Evolutionary conservation across 2,329 filamentous ascomycete species (phyloP), one percentile per base, ranked within the genome.

Genomic region (Aspergillus ibericus): DNA sequence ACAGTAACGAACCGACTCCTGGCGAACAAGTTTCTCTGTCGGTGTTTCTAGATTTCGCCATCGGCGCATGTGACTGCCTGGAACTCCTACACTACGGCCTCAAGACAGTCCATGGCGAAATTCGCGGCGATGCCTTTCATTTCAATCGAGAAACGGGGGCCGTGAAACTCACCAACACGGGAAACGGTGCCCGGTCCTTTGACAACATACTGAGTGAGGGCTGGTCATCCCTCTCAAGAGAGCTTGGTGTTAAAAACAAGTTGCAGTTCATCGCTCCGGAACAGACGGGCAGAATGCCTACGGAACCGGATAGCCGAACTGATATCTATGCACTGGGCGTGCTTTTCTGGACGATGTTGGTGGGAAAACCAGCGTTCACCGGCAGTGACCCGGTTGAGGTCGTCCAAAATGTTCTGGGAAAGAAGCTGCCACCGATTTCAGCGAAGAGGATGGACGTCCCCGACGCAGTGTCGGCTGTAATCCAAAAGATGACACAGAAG

Each of bases 291-390:
- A 88, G 93, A 18, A 89, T 97, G 84, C 91, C 92, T 2, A 92
- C 91, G 3, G 93, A 97, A 73, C 93, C 93, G 1, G 93, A 97
- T 75, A 91, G 85, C 44, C 85, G 93, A 40, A 97, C 93, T 15
- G 93, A 98, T 74, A 96, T 97, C 32, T 97, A 97, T 77, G 93
- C 91, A 0, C 80, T 97, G 1, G 93, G 93, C 4, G 88, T 97
- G 38, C 76, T 97, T 1, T 93, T 97, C 73, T 97, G 92, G 89
- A 91, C 85, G 8, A 84, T 96, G 69, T 80, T 96, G 47, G 90
- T 91, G 1, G 91, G 92, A 27, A 85, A 88, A 66, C 85, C 90
- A 3, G 89, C 92, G 0, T 96, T 95, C 64, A 88, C 89, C 35
- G 93, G 91, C 9, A 83, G 86, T 12, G 88, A 87, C 0, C 91